phyloP scores from a whole-genome alignment of 352 stramenopile species.

The Globisporangium perplexum region DNA sequence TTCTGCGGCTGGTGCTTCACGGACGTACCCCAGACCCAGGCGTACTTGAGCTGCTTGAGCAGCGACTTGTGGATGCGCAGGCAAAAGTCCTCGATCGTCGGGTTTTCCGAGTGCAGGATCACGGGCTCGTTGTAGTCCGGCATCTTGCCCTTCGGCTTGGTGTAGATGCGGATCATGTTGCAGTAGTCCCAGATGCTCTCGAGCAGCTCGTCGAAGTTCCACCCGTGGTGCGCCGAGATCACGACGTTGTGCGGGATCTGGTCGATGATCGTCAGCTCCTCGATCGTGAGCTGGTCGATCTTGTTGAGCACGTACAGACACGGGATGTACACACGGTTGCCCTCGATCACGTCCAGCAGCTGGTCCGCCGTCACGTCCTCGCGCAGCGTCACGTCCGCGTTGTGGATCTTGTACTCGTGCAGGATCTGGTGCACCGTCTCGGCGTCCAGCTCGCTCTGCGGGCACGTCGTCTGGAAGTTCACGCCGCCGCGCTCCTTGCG shows the following conservation, averaged over 20 bases:
- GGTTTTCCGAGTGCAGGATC: conserved; percentile 94
- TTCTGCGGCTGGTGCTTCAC: conserved; percentile 99
- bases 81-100: conserved; percentile 97
- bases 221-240: conserved; percentile 95
- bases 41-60: conserved; percentile 91
- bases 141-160: conserved; percentile 94
- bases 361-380: conserved; percentile 97
- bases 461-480: conserved; percentile 94
- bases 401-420: conserved; percentile 99
- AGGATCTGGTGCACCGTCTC: conserved; percentile 94
- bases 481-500: conserved; percentile 97
- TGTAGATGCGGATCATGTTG: conserved; percentile 98
- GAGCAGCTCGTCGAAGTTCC: conserved; percentile 98
- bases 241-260: conserved; percentile 98
- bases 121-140: conserved; percentile 97
- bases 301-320: conserved; percentile 99
- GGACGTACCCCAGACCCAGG: conserved; percentile 96
- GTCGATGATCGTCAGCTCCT: conserved; percentile 98
- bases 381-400: conserved; percentile 94
- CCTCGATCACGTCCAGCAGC: conserved; percentile 99
- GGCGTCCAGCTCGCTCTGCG: conserved; percentile 91
- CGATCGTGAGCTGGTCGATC: conserved; percentile 98
- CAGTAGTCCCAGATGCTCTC: conserved; percentile 98
- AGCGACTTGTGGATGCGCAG: conserved; percentile 91
- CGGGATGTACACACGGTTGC: conserved; percentile 98